A percentile compares a stretch with the other conserved stretches of the same genome.
Conservation (phyloP, 2,329 filamentous ascomycete genomes). For the Penicillium occitanis region DNA sequence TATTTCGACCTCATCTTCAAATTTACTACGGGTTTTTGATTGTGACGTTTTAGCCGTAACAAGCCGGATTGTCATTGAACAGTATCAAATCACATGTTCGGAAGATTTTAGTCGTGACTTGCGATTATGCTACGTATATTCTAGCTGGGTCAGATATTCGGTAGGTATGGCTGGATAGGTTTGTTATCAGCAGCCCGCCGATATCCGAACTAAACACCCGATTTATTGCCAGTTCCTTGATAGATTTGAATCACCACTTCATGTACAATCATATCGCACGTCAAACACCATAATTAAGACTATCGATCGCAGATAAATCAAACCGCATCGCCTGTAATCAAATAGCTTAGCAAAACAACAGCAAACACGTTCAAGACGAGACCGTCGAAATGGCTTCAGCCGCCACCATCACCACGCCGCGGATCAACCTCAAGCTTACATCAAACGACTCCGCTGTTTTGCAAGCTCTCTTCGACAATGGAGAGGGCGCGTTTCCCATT, state of each 20-base stretch:
- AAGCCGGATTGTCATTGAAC: neutral
- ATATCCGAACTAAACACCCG: neutral
- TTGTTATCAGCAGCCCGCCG: neutral
- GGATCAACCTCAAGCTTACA: constrained; percentile 34
- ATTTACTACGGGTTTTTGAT: neutral
- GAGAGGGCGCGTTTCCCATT: constrained; percentile 24
- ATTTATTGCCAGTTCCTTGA: neutral
- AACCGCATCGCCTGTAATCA: neutral
- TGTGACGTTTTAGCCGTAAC: neutral
- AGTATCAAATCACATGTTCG: neutral
- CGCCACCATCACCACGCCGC: constrained; percentile 26
- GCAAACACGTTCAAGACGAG: neutral
- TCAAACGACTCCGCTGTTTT: constrained; percentile 49
- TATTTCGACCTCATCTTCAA: neutral
- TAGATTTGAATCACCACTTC: neutral
- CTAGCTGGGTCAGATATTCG: neutral
- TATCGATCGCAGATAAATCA: neutral
- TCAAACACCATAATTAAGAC: neutral
- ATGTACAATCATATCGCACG: neutral
- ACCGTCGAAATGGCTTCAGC: constrained; percentile 21
- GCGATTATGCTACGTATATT: neutral
- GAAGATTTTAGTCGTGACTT: neutral
- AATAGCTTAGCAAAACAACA: too few relatives aligned
- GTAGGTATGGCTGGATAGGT: neutral
- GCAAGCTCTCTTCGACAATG: constrained; percentile 49